These are phyloP conservation scores for Albatrellus ellisii DNA, from an alignment of 768 basidiomycete species.

Conservation along the genomic window DNA sequence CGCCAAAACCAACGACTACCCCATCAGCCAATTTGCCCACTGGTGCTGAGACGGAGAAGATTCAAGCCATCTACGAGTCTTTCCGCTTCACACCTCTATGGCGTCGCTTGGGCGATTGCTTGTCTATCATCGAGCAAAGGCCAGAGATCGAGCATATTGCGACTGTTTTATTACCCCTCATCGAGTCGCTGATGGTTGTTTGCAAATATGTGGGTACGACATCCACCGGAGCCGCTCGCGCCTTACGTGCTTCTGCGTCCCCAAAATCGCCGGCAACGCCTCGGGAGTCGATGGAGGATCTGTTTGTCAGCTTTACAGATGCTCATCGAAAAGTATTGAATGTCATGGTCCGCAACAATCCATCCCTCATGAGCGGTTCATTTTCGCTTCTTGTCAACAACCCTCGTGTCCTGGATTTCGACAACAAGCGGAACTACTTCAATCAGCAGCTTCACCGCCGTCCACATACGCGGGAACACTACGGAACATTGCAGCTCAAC, in stretches of 20 bases:
- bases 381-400: slow-evolving; percentile 96
- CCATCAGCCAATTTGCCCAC: slow-evolving; percentile 25
- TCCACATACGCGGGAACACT: slow-evolving; percentile 66
- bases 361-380: slow-evolving; percentile 94
- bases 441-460: slow-evolving; percentile 84
- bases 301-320: slow-evolving; percentile 90
- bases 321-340: slow-evolving; percentile 89
- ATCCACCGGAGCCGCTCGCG: slow-evolving; percentile 29
- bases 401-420: slow-evolving; percentile 93
- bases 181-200: slow-evolving; percentile 96
- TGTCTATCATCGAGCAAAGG: slow-evolving; percentile 70
- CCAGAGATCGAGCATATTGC: slow-evolving; percentile 78
- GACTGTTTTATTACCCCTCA: slow-evolving; percentile 84
- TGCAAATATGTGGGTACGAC: slow-evolving; percentile 87
- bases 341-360: slow-evolving; percentile 96
- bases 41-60: slow-evolving; percentile 58
- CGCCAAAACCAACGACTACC: no score
- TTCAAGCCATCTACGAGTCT: slow-evolving; percentile 79
- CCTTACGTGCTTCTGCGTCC: slow-evolving; percentile 50
- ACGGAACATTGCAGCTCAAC: slow-evolving; percentile 75
- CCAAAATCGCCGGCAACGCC: slow-evolving; percentile 55
- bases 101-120: slow-evolving; percentile 81
- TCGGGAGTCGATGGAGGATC: slow-evolving; percentile 72
- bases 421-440: slow-evolving; percentile 98
- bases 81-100: slow-evolving; percentile 87